Evolutionary conservation across 805 yeast genomes (phyloP).

Genomic region (Metschnikowia reukaufii): DNA sequence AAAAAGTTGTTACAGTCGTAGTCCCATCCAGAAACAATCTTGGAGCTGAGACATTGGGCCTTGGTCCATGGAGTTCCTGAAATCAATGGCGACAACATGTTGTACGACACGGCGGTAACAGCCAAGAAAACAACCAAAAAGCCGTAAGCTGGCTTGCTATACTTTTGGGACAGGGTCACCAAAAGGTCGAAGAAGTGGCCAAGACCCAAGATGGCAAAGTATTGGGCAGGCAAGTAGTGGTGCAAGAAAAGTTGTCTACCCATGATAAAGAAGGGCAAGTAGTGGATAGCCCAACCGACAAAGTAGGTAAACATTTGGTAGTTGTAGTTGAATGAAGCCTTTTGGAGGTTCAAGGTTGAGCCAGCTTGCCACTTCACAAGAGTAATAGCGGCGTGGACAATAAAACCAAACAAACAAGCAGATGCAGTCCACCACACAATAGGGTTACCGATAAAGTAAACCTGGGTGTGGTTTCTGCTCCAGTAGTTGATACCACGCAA

Average conservation of each 20-base stretch:
- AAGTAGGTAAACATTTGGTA: slow-evolving; percentile 60
- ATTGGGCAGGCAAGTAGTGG: slow-evolving; percentile 90
- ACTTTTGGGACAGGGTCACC: slow-evolving; percentile 37
- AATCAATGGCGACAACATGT: slow-evolving; percentile 65
- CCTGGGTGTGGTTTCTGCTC: slow-evolving; percentile 58
- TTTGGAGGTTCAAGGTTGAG: slow-evolving; percentile 41
- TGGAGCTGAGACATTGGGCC: slow-evolving; percentile 59
- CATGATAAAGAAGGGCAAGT: slow-evolving; percentile 79
- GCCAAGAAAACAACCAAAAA: slow-evolving; percentile 50
- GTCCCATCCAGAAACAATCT: slow-evolving; percentile 76
- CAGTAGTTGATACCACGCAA: slow-evolving; percentile 81
- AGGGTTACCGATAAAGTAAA: slow-evolving; percentile 78
- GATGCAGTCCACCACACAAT: slow-evolving; percentile 75
- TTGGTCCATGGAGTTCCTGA: slow-evolving; percentile 83
- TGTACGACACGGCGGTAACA: slow-evolving; percentile 54
- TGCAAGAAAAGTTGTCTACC: slow-evolving; percentile 90
- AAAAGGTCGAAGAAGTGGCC: slow-evolving; percentile 65
- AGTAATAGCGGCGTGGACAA: slow-evolving; percentile 46
- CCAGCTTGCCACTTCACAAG: slow-evolving; percentile 64
- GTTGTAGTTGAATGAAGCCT: slow-evolving; percentile 63
- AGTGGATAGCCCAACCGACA: slow-evolving; percentile 72
- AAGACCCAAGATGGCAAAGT: slow-evolving; percentile 77
- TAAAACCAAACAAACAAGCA: slow-evolving; percentile 50
- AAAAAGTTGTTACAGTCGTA: slow-evolving; percentile 71
- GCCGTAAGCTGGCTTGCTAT: slow-evolving; percentile 45